A percentile compares a stretch with the other conserved stretches of the same genome.
Evolutionary conservation across 2,329 filamentous ascomycete genomes (phyloP).

Genomic region (Fusarium oligoseptatum): DNA sequence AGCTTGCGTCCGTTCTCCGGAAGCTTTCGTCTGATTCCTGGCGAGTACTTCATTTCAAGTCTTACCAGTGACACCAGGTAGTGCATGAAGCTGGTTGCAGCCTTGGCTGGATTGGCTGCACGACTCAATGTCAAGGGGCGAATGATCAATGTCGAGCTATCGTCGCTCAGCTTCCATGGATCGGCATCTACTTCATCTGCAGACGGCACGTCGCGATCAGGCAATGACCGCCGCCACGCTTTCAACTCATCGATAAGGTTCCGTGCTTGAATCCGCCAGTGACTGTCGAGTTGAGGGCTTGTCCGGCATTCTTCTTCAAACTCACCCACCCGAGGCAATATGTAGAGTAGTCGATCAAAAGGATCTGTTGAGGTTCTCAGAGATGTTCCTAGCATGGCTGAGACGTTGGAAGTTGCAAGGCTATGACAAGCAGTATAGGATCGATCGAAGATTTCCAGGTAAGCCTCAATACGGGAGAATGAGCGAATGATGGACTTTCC

Average conservation of each 20-base stretch:
- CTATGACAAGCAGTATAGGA: constrained; percentile 21
- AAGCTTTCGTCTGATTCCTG: neutral
- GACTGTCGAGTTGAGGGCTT: neutral
- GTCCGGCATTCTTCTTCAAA: constrained; percentile 36
- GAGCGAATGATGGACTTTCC: constrained; percentile 32
- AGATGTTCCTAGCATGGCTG: constrained; percentile 3
- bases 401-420: constrained; percentile 13
- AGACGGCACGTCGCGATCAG: constrained; percentile 6
- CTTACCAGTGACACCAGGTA: constrained; percentile 27
- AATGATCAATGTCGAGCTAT: neutral
- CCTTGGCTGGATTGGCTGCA: constrained; percentile 15
- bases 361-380: constrained; percentile 9
- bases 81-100: constrained; percentile 31
- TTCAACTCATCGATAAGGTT: constrained; percentile 17
- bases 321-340: constrained; percentile 23
- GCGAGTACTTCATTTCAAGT: constrained; percentile 30
- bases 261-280: constrained; percentile 20
- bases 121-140: constrained; percentile 5
- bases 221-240: constrained; percentile 18
- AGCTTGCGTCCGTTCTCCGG: neutral
- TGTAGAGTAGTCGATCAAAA: constrained; percentile 28
- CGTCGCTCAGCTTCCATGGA: neutral
- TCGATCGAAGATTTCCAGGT: constrained; percentile 37
- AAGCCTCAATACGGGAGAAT: constrained; percentile 30
- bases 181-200: neutral